Base-by-base conservation (phyloP, 768 basidiomycete species). In the Auriscalpium vulgare region DNA sequence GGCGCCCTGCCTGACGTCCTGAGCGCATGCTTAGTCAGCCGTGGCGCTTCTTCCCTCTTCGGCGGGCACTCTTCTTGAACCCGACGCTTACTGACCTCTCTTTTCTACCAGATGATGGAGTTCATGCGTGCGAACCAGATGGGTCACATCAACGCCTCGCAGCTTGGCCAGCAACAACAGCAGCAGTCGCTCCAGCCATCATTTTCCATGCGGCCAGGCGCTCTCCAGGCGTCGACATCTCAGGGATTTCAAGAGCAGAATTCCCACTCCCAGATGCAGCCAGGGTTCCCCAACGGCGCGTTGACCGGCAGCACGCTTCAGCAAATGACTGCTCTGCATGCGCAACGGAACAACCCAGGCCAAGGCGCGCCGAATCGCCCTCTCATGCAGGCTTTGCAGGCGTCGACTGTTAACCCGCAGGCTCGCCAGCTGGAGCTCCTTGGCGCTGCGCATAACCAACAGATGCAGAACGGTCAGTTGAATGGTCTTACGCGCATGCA, bases 21-120 rank as follows among this genome's bases (percentile, higher is more conserved):
- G 35, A 47, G 16, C 21, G 29, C 34, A 21, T 53, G 53, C 45
- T 47, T 47, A 54, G 53, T 54, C 53, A 54, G 23, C 52, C 21
- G 52, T 53, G 40, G 40, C 52, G 44, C 17, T 44, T 44, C 34
- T 44, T 6, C 9, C 43, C 47, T 48, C 21, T 23, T 23, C 47
- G 14, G n/a, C 14, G n/a, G n/a, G 14, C 40, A 45, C 23, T 46
- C 13, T 45, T 45, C 35, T 23, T 43, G 13, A 4, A 8, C 47
- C 37, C 21, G 11, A 35, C 34, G 37, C 36, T 34, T 4, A 23
- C 53, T 47, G 9, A 54, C 47, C 11, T 8, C 10, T 14, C 16
- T 21, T n/a, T 10, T 48, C 19, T 47, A 10, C 14, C 16, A 47
- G 53, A 35, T 54, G 45, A 13, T 23, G 53, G 53, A 47, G 16